Evolutionary conservation across 805 yeast genomes (phyloP).

Genomic region (Candida nonsorbophila): DNA sequence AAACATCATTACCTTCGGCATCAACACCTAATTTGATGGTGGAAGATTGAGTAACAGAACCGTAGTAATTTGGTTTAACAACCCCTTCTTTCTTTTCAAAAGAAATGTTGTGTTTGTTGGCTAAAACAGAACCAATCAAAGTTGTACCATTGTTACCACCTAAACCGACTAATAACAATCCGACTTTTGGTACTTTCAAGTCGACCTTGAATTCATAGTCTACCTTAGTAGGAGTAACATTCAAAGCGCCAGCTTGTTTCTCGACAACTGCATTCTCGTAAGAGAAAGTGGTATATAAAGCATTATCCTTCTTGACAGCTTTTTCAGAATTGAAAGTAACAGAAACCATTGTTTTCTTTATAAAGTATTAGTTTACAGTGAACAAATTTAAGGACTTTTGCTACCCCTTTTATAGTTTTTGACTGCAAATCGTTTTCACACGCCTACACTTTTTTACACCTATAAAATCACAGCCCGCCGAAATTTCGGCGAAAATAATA

Average conservation of each 20-base stretch:
- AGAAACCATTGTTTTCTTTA: slow-evolving; percentile 18
- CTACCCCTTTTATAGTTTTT: slow-evolving; percentile 2
- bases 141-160: slow-evolving; percentile 98
- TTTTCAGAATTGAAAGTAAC: slow-evolving; percentile 56
- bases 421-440: background rate
- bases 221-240: slow-evolving; percentile 64
- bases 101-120: slow-evolving; percentile 72
- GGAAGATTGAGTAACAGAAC: slow-evolving; percentile 91
- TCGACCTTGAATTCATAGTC: slow-evolving; percentile 86
- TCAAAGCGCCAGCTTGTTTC: slow-evolving; percentile 45
- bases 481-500: slow-evolving; percentile 6
- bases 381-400: background rate
- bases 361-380: background rate
- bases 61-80: slow-evolving; percentile 75
- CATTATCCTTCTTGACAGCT: slow-evolving; percentile 43
- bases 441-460: background rate
- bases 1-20: slow-evolving; percentile 72
- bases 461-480: slow-evolving; percentile 2
- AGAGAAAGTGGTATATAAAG: slow-evolving; percentile 56
- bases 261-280: slow-evolving; percentile 76
- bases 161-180: slow-evolving; percentile 85
- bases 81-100: slow-evolving; percentile 82
- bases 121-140: slow-evolving; percentile 75
- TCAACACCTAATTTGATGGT: slow-evolving; percentile 89
- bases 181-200: slow-evolving; percentile 75